A percentile compares a stretch with the other conserved stretches of the same genome.
Evolutionary conservation across 805 yeast species (phyloP).

Genomic region (Starmerella sirachaensis): DNA sequence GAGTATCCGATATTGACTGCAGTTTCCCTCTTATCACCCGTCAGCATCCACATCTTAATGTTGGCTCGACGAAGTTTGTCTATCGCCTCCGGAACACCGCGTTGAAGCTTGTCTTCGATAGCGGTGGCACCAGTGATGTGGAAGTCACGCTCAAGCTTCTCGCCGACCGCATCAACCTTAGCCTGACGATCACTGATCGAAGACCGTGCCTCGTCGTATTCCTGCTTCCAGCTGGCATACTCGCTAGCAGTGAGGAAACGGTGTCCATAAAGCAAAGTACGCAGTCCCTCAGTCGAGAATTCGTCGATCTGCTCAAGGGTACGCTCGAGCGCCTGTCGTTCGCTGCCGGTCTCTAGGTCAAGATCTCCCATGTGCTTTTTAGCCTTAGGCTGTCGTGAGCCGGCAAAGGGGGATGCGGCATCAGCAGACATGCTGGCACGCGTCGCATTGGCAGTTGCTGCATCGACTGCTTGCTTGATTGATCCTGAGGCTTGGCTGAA

Average conservation of each 20-base stretch:
- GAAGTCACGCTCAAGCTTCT: conserved; percentile 53
- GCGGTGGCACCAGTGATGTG: conserved; percentile 86
- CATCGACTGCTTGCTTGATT: background rate
- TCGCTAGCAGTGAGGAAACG: conserved; percentile 51
- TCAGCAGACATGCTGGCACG: background rate
- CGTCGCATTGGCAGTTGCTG: background rate
- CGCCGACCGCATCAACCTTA: conserved; percentile 63
- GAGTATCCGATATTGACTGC: conserved; percentile 96
- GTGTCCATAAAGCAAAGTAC: conserved; percentile 78
- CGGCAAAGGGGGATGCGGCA: background rate
- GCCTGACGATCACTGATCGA: conserved; percentile 55
- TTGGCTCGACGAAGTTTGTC: conserved; percentile 89
- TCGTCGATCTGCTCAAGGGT: conserved; percentile 87
- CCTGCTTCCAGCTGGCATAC: conserved; percentile 53
- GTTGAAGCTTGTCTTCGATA: conserved; percentile 90
- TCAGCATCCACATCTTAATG: conserved; percentile 92
- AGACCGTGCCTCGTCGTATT: conserved; percentile 65
- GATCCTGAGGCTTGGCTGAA: conserved; percentile 1
- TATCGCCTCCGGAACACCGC: conserved; percentile 92
- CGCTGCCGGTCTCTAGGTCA: conserved; percentile 36
- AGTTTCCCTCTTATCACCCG: conserved; percentile 96
- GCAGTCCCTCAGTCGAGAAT: conserved; percentile 85
- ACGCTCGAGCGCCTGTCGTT: conserved; percentile 64
- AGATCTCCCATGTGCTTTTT: background rate
- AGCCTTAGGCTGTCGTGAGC: background rate